Conservation (phyloP, 1,284 basidiomycete genomes). For the Vanrija humicola region DNA sequence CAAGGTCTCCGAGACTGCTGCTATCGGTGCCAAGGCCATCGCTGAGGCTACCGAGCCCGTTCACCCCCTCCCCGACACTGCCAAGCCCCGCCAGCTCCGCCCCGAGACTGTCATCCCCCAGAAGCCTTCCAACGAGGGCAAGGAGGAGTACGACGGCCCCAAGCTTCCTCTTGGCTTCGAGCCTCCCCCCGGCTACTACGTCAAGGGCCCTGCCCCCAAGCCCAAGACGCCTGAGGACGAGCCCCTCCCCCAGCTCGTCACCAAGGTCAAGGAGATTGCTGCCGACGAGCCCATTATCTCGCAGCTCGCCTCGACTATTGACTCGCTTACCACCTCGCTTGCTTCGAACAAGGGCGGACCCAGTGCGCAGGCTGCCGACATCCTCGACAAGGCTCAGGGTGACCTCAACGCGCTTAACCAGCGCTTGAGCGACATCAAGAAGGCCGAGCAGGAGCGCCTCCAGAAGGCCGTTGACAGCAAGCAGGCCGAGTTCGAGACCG, state of each 20-base stretch:
- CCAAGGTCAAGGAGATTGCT: constrained; percentile 69
- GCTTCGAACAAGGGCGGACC: constrained; percentile 60
- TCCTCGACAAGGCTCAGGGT: constrained; percentile 61
- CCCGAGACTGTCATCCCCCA: constrained; percentile 44
- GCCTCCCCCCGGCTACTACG: constrained; percentile 76
- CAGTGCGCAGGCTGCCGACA: constrained; percentile 58
- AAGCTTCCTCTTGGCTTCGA: constrained; percentile 87
- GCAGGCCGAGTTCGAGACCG: constrained; percentile 74
- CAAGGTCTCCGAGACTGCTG: constrained; percentile 24
- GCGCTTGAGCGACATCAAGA: constrained; percentile 75
- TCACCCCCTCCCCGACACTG: constrained; percentile 34
- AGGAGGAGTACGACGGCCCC: constrained; percentile 60
- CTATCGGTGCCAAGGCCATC: constrained; percentile 24
- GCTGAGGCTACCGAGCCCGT: constrained; percentile 49
- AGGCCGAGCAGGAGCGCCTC: constrained; percentile 71
- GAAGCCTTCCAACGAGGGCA: constrained; percentile 39
- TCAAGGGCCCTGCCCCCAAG: constrained; percentile 33
- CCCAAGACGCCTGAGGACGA: constrained; percentile 19
- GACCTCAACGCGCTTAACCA: constrained; percentile 76
- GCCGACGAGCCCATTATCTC: constrained; percentile 82
- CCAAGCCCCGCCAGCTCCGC: constrained; percentile 38
- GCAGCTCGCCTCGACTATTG: constrained; percentile 89
- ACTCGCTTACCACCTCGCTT: constrained; percentile 81
- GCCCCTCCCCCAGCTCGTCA: constrained; percentile 71
- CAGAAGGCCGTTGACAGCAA: constrained; percentile 78